Percentiles rank a stretch among this genome's conserved stretches.
These are phyloP conservation scores for Rhododendron griersonianum DNA, from an alignment of 148 eudicot species.

Conservation along the genomic window DNA sequence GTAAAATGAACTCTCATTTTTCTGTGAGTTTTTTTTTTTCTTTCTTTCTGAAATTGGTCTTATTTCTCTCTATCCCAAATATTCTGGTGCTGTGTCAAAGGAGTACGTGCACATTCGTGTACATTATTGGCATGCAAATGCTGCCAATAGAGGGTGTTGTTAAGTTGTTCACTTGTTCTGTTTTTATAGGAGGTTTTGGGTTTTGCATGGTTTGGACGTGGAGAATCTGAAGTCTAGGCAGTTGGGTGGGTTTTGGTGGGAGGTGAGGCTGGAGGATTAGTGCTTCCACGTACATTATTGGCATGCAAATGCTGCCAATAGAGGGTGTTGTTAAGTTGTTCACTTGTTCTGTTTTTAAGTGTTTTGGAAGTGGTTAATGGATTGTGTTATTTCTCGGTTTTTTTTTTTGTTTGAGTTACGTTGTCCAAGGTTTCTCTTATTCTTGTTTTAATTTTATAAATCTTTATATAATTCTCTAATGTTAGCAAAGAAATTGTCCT, in stretches of 20 bases:
- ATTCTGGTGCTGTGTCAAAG: too few relatives aligned
- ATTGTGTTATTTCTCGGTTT: background rate
- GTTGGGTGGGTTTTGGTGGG: background rate
- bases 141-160: background rate
- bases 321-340: too few relatives aligned
- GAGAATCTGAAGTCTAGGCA: background rate
- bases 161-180: background rate
- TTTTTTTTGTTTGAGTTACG: too few relatives aligned
- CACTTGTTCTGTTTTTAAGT: background rate
- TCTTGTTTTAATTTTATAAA: too few relatives aligned
- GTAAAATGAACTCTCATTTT: too few relatives aligned
- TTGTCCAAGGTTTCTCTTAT: too few relatives aligned
- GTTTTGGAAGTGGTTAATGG: background rate
- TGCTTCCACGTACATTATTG: background rate
- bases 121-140: background rate
- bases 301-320: slow-evolving; percentile 6
- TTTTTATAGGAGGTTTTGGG: background rate
- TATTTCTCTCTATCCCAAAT: too few relatives aligned
- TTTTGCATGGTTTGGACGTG: slow-evolving; percentile 19
- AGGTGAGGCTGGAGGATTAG: background rate
- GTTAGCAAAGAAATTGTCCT: too few relatives aligned
- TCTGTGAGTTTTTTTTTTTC: too few relatives aligned
- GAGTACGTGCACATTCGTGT: too few relatives aligned
- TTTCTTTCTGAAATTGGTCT: too few relatives aligned
- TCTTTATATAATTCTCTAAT: too few relatives aligned